Evolutionary conservation across 1,284 basidiomycete species (phyloP), one percentile per base, ranked within the genome.

Genomic region (Ustilago cynodontis): DNA sequence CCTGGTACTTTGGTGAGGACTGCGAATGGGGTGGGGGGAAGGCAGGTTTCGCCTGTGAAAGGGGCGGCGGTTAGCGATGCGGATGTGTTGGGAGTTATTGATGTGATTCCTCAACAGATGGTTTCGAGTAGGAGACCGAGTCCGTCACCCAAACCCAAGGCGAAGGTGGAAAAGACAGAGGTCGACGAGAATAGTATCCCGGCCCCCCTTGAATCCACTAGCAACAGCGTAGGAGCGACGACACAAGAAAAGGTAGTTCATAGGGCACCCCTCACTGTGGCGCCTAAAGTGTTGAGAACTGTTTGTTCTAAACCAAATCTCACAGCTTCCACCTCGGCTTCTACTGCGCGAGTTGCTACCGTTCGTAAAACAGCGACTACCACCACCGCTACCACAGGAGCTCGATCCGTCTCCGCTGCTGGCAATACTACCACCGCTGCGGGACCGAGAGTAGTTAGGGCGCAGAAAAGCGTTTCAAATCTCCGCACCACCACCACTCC

Each of bases 41-140:
- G 60, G 20, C 50, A 59, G 1, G 49, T 41, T 11, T 60, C 62
- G 11, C 63, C 63, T 1, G 50, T 65, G 14, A 71, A 70, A 29
- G 53, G n/a, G 29, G 57, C 6, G 26, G 35, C 16, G 26, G 33
- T 45, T 35, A 60, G 37, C 28, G 75, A 73, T 45, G 71, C 64
- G 1, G 75, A 77, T 1, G 75, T 72, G 43, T 50, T 77, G 14
- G 75, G 67, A 7, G 71, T 69, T 14, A 59, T 75, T 16, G 64
- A 67, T 10, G 54, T 55, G 20, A 71, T 76, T 11, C 68, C 69
- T 10, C 73, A 75, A 33, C 22, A 49, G n/a, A 16, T 33, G 56
- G 26, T 49, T 49, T 49, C 47, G 26, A 49, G 11, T 1, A 24
- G 47, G 14, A 49, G 26, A 24, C 47, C 47, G 6, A 16, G 47